phyloP scores from a whole-genome alignment of 2,329 filamentous ascomycete genomes.

The Trichoderma breve region DNA sequence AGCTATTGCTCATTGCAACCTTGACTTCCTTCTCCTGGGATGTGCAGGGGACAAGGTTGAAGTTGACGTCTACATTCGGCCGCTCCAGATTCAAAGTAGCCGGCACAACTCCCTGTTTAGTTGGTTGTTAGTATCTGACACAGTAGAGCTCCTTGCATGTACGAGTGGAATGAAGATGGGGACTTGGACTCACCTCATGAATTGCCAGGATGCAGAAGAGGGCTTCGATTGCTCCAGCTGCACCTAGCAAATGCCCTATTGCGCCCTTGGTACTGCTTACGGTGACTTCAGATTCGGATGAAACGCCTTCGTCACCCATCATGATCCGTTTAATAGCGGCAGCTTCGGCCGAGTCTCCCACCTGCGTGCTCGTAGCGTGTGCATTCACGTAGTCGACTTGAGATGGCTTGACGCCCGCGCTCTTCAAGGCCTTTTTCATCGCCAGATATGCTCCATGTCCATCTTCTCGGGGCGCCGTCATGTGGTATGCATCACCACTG shows the following conservation, averaged over 20 bases:
- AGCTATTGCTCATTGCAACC: conserved; percentile 88
- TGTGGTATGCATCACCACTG: conserved; percentile 87
- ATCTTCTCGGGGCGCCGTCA: conserved; percentile 83
- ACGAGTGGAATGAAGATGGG: background rate
- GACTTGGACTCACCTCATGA: conserved; percentile 60
- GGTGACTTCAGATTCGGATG: conserved; percentile 63
- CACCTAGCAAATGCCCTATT: conserved; percentile 85
- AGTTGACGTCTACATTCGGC: conserved; percentile 65
- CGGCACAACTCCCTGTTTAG: conserved; percentile 67
- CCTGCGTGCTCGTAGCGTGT: conserved; percentile 82
- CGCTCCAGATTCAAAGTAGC: conserved; percentile 80
- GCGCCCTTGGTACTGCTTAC: conserved; percentile 94
- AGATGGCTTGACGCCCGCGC: conserved; percentile 65
- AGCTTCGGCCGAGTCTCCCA: conserved; percentile 89
- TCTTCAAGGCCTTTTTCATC: conserved; percentile 79
- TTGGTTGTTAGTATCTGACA: background rate
- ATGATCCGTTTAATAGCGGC: conserved; percentile 76
- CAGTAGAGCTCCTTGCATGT: conserved; percentile 1
- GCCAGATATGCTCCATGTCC: conserved; percentile 78
- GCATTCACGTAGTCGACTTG: conserved; percentile 91
- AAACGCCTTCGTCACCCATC: conserved; percentile 67
- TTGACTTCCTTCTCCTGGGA: conserved; percentile 69
- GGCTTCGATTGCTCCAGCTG: conserved; percentile 86
- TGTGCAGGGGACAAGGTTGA: conserved; percentile 77
- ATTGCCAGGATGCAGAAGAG: conserved; percentile 81